phyloP scores from a whole-genome alignment of 2,329 filamentous ascomycete genomes.

The Aspergillus awamori region DNA sequence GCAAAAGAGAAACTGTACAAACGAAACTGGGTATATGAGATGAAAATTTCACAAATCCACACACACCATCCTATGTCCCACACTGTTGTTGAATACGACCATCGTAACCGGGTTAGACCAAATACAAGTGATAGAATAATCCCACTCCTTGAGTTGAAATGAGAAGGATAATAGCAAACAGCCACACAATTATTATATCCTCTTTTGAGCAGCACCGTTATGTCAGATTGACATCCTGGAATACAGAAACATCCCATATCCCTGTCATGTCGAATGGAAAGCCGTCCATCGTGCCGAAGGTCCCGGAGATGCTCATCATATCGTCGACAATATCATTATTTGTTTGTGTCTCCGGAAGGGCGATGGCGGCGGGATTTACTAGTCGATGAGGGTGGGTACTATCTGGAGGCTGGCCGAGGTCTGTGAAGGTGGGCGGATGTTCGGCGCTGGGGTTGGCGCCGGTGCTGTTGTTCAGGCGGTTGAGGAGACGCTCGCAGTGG shows the following conservation, averaged over 20 bases:
- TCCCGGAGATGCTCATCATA: constrained; percentile 51
- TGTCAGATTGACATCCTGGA: constrained; percentile 42
- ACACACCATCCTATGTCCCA: background rate
- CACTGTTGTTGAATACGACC: background rate
- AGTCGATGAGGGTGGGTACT: constrained; percentile 23
- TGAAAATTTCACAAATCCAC: no score
- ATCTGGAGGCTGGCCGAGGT: constrained; percentile 13
- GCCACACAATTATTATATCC: no score
- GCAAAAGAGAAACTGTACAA: no score
- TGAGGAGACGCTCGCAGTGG: constrained; percentile 50
- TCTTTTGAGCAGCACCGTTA: background rate
- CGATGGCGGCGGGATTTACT: constrained; percentile 44
- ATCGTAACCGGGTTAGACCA: background rate
- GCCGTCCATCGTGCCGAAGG: constrained; percentile 50
- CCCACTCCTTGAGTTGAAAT: background rate
- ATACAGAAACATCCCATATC: constrained; percentile 49
- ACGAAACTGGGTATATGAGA: no score
- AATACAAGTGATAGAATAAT: background rate
- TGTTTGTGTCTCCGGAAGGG: constrained; percentile 47
- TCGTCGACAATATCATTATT: constrained; percentile 51
- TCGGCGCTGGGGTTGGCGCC: constrained; percentile 17
- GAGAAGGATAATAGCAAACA: background rate
- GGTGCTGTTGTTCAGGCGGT: constrained; percentile 39
- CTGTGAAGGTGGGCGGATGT: background rate
- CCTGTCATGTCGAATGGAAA: constrained; percentile 52